Percentiles rank a stretch among this genome's conserved stretches.
phyloP scores from a whole-genome alignment of 2,329 filamentous ascomycete genomes.

The Talaromyces amestolkiae region DNA sequence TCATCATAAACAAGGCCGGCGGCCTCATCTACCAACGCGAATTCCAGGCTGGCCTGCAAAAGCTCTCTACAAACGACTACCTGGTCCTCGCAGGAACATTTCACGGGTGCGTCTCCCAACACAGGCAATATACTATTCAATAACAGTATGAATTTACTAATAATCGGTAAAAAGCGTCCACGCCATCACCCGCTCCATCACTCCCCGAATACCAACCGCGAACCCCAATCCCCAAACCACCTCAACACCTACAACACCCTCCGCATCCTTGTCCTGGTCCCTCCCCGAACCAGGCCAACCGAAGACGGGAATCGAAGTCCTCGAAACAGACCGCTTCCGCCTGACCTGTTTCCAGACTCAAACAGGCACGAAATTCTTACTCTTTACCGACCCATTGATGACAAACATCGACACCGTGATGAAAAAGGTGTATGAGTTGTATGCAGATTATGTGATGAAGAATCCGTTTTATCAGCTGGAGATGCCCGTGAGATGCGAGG shows the following conservation, averaged over 20 bases:
- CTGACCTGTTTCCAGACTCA: constrained; percentile 94
- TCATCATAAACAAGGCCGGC: constrained; percentile 98
- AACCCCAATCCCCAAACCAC: constrained; percentile 28
- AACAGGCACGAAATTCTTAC: constrained; percentile 90
- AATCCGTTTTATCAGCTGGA: constrained; percentile 98
- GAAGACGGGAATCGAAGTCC: constrained; percentile 74
- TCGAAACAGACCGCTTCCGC: constrained; percentile 92
- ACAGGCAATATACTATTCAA: neutral
- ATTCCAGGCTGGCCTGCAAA: constrained; percentile 82
- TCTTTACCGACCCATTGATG: constrained; percentile 90
- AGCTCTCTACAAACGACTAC: constrained; percentile 92
- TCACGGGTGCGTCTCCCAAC: constrained; percentile 61
- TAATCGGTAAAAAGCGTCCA: constrained; percentile 51
- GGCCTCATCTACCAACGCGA: constrained; percentile 94
- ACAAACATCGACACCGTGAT: constrained; percentile 80
- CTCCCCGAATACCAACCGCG: constrained; percentile 40
- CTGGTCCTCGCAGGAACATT: constrained; percentile 96
- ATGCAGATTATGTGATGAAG: constrained; percentile 98
- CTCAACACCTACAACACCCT: constrained; percentile 25
- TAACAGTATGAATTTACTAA: neutral
- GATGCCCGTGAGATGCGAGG: constrained; percentile 94
- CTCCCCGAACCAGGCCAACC: constrained; percentile 34
- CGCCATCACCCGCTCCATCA: constrained; percentile 60
- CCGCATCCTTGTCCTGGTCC: constrained; percentile 25
- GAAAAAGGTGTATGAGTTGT: constrained; percentile 85